These are phyloP conservation scores for Mortierella sp. DNA, from an alignment of 371 early-diverging fungal species.

Conservation along the genomic window DNA sequence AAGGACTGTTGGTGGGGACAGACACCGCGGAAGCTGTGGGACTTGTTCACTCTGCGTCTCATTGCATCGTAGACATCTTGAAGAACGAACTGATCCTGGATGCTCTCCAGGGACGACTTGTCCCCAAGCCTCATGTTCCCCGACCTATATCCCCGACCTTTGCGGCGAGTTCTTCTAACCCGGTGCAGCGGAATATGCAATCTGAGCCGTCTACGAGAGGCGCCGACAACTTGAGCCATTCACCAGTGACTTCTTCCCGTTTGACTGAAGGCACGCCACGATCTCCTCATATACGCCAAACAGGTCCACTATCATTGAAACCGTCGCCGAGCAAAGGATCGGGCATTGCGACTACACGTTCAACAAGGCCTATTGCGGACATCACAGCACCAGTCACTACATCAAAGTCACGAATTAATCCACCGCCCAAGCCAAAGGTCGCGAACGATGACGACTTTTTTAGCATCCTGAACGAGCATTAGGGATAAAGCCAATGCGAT, in stretches of 20 bases:
- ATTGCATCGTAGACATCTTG: constrained; percentile 14
- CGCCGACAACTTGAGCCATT: too few species aligned
- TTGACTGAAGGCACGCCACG: too few species aligned
- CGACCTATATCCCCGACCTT: too few species aligned
- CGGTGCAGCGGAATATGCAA: too few species aligned
- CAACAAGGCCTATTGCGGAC: too few species aligned
- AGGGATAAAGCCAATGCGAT: too few species aligned
- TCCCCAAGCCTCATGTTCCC: constrained; percentile 13
- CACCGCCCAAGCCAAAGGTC: constrained; percentile 10
- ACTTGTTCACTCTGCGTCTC: constrained; percentile 15
- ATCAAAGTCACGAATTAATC: not conserved
- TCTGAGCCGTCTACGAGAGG: too few species aligned
- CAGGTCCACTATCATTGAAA: too few species aligned
- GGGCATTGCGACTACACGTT: too few species aligned
- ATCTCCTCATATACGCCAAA: too few species aligned
- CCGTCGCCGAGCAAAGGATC: too few species aligned
- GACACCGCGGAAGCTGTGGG: constrained; percentile 20
- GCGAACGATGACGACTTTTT: constrained; percentile 45
- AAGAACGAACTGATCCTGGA: constrained; percentile 34
- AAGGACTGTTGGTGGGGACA: constrained; percentile 3
- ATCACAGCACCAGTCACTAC: constrained; percentile 4
- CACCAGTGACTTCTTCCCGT: too few species aligned
- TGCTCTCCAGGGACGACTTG: constrained; percentile 25
- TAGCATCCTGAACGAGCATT: constrained; percentile 44
- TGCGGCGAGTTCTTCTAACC: not conserved